Conservation (phyloP, 2,329 filamentous ascomycete species). For the Bimuria novae-zelandiae region DNA sequence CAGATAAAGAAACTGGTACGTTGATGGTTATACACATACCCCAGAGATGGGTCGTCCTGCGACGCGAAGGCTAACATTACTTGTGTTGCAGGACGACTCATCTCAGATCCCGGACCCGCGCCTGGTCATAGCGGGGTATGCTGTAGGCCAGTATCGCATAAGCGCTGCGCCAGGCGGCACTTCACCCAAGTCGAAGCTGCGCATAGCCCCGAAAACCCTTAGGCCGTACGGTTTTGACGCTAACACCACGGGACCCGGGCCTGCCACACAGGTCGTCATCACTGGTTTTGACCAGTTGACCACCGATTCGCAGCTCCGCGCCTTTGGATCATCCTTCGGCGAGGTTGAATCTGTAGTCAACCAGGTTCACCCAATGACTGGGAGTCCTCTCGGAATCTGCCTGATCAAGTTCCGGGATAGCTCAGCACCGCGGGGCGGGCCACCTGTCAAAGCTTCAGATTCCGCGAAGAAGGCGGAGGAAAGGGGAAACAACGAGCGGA, state of each 20-base stretch:
- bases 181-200: slow-evolving; percentile 67
- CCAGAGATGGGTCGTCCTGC: slow-evolving; percentile 46
- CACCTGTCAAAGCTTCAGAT: slow-evolving; percentile 70
- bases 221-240: slow-evolving; percentile 82
- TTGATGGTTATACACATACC: slow-evolving; percentile 30
- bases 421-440: slow-evolving; percentile 54
- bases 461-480: slow-evolving; percentile 81
- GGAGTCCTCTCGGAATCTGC: slow-evolving; percentile 91
- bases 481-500: slow-evolving; percentile 75
- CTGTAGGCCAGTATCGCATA: slow-evolving; percentile 50
- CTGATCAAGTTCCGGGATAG: slow-evolving; percentile 86
- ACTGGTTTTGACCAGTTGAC: slow-evolving; percentile 95
- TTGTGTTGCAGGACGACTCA: slow-evolving; percentile 72
- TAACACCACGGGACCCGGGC: slow-evolving; percentile 83
- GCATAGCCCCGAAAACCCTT: slow-evolving; percentile 75
- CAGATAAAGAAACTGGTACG: slow-evolving; percentile 47
- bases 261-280: slow-evolving; percentile 87
- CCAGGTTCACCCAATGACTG: slow-evolving; percentile 92
- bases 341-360: slow-evolving; percentile 91
- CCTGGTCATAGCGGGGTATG: slow-evolving; percentile 68
- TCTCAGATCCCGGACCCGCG: slow-evolving; percentile 81
- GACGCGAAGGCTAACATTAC: slow-evolving; percentile 48
- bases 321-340: slow-evolving; percentile 78
- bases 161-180: slow-evolving; percentile 62
- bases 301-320: slow-evolving; percentile 75